Conservation (phyloP, 1,139 yeast genomes). For the Pichia sp. region DNA sequence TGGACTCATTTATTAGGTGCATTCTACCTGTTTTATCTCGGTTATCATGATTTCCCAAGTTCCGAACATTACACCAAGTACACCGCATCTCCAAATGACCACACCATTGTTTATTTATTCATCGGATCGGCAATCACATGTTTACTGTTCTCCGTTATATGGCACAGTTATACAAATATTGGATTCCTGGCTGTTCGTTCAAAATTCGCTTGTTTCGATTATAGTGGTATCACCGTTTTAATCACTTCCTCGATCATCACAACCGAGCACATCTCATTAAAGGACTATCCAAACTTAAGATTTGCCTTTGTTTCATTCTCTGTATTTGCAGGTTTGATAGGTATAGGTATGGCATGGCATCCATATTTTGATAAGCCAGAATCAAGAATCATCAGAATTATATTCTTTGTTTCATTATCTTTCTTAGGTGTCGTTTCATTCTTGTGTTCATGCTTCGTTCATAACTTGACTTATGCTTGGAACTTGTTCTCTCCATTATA, state of each 20-base stretch:
- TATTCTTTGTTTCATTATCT: conserved; percentile 82
- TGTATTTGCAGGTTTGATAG: conserved; percentile 62
- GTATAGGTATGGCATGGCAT: conserved; percentile 85
- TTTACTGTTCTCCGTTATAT: conserved; percentile 70
- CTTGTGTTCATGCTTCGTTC: conserved; percentile 51
- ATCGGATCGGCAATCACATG: conserved; percentile 75
- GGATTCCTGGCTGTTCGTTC: conserved; percentile 62
- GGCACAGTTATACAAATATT: conserved; percentile 93
- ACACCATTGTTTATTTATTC: conserved; percentile 58
- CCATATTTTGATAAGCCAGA: conserved; percentile 88
- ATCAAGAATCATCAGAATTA: conserved; percentile 73
- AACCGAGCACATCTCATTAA: conserved; percentile 79
- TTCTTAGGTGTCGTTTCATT: conserved; percentile 70
- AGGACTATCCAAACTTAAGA: conserved; percentile 51
- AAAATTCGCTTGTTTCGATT: conserved; percentile 89
- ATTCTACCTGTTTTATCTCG: conserved; percentile 52
- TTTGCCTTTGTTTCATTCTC: conserved; percentile 59
- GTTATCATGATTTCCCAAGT: conserved; percentile 60
- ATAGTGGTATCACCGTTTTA: conserved; percentile 88
- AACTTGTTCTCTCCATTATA: conserved; percentile 59
- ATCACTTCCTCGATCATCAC: conserved; percentile 90
- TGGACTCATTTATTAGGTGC: conserved; percentile 90
- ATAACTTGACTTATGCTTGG: conserved; percentile 54
- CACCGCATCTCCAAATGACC: conserved; percentile 46
- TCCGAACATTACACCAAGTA: conserved; percentile 40